phyloP scores from a whole-genome alignment of 495 filamentous ascomycete species.

The Hamigera avellanea region DNA sequence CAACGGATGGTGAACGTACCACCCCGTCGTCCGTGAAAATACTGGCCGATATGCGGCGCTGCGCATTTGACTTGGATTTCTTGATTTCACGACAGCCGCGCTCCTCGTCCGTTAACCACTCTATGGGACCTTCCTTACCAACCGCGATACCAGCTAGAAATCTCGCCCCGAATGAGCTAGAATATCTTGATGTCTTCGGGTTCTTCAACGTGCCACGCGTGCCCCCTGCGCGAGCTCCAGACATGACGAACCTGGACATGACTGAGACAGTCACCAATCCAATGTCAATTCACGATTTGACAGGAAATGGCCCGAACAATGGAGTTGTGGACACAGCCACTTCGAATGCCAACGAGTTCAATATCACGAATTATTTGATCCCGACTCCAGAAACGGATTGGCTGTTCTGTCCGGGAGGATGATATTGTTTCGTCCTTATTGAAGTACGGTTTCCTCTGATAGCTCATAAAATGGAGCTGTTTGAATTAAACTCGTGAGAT shows the following conservation, averaged over 20 bases:
- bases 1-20: conserved; percentile 48
- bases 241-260: conserved; percentile 18
- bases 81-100: conserved; percentile 74
- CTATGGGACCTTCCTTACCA: conserved; percentile 7
- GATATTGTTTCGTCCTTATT: not conserved
- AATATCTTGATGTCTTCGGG: conserved; percentile 87
- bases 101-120: conserved; percentile 26
- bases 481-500: no score
- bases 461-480: no score
- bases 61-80: conserved; percentile 77
- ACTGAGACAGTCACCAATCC: conserved; percentile 17
- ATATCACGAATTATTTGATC: conserved; percentile 37
- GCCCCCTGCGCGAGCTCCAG: conserved; percentile 29
- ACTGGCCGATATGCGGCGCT: conserved; percentile 75
- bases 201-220: conserved; percentile 84
- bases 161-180: conserved; percentile 68
- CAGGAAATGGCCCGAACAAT: conserved; percentile 10
- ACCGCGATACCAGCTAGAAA: conserved; percentile 37
- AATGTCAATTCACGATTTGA: conserved; percentile 32
- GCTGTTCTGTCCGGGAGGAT: conserved; percentile 28
- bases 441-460: not conserved
- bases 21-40: conserved; percentile 77
- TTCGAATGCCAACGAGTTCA: conserved; percentile 30
- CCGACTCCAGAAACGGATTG: conserved; percentile 38
- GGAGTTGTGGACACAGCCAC: conserved; percentile 13